Evolutionary conservation across 768 basidiomycete genomes (phyloP), one percentile per base, ranked within the genome.

Genomic region (Macrocybe gigantea): DNA sequence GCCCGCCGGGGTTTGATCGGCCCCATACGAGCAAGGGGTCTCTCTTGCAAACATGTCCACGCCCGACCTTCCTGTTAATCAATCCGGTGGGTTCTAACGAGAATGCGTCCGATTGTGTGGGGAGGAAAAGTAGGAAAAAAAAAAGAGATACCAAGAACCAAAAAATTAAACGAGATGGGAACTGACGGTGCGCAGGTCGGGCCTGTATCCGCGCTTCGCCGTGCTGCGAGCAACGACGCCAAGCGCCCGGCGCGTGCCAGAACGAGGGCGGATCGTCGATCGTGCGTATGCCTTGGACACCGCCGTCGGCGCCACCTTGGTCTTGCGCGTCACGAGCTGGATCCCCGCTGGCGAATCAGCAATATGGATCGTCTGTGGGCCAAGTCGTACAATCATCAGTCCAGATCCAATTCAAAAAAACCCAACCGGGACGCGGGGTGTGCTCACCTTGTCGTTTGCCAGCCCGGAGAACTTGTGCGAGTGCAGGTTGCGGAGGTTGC

Each of bases 401-500:
- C 35, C 53, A 41, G 42, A 14, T 22, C 15, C 7, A 34, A 33
- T 8, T 11, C 13, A 12, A 15, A 41, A 51, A n/a, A 34, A 14
- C 37, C 6, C 15, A 36, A 47, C 38, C 11, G 7, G 13, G n/a
- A 47, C 35, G n/a, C 22, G 22, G 22, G 22, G 22, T 15, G 10
- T 15, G 14, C 67, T 51, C 48, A 85, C 88, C 82, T 87, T 93
- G 60, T 73, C 53, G 77, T 94, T 93, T 60, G 86, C 82, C 50
- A 94, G 73, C 49, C 92, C 91, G 50, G 92, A 95, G 76, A 78
- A 93, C 64, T 94, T 95, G 78, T 79, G 77, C n/a, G 92, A 93
- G 75, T 93, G 87, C 56, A 91, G 59, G 73, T 88, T 93, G 50
- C 77, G 74, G 65, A 93, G 81, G 73, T 92, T 92, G 56, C 88